These are phyloP conservation scores for Schizochytrium sp. DNA, from an alignment of 108 stramenopile genomes.

Conservation along the genomic window DNA sequence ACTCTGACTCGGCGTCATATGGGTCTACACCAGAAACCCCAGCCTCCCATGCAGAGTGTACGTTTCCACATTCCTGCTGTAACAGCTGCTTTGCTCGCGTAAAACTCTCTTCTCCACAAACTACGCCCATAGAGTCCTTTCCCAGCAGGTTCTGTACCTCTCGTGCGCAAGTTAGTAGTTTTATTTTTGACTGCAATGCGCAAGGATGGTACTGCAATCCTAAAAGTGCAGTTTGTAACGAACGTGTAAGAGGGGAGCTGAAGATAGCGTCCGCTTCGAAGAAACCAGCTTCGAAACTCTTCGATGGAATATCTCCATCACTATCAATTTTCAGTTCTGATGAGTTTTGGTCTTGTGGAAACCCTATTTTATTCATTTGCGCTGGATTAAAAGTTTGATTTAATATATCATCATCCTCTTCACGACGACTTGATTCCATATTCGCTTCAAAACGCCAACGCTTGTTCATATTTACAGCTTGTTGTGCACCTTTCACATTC, in stretches of 20 bases:
- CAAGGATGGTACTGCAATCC: slow-evolving; percentile 17
- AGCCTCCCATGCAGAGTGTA: not conserved
- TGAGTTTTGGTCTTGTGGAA: too few species aligned
- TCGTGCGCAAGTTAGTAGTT: not conserved
- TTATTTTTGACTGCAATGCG: not conserved
- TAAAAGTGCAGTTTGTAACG: slow-evolving; percentile 31
- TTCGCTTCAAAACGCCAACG: slow-evolving; percentile 2
- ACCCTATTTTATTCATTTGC: not conserved
- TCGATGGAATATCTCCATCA: too few species aligned
- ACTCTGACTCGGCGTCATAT: slow-evolving; percentile 28
- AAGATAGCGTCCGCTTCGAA: slow-evolving; percentile 1
- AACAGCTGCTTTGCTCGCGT: not conserved
- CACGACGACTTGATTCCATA: not conserved
- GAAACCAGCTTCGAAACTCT: not conserved
- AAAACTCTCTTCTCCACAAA: not conserved
- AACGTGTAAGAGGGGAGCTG: slow-evolving; percentile 14
- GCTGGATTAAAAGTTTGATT: slow-evolving; percentile 10
- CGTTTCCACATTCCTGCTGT: not conserved
- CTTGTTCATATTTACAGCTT: slow-evolving; percentile 20
- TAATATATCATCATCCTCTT: not conserved
- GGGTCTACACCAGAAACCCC: slow-evolving; percentile 6
- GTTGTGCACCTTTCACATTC: not conserved
- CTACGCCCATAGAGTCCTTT: slow-evolving; percentile 31
- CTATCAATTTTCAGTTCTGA: too few species aligned
- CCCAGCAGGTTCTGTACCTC: slow-evolving; percentile 52